A percentile compares a stretch with the other conserved stretches of the same genome.
These are phyloP conservation scores for Raphanus hybrid DNA, from an alignment of 441 rosid species.

Conservation along the genomic window DNA sequence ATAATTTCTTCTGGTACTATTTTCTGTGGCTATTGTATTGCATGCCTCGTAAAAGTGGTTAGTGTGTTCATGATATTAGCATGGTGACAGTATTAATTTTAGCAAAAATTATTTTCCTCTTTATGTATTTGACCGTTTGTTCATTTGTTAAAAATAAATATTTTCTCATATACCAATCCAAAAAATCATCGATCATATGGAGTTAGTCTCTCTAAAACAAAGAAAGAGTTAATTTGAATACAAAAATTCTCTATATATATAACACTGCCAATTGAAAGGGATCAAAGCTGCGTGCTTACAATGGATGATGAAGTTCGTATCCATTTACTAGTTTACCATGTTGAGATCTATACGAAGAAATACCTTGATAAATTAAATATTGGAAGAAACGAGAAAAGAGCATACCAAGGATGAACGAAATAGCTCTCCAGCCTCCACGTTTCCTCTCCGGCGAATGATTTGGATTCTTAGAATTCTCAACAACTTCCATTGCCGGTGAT, in stretches of 20 bases:
- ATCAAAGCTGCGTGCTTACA: background rate
- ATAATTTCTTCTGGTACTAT: background rate
- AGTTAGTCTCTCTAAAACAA: constrained; percentile 2
- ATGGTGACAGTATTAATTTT: constrained; percentile 4
- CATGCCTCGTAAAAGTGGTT: constrained; percentile 25
- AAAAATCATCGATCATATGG: background rate
- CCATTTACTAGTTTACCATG: constrained; percentile 19
- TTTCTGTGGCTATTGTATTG: constrained; percentile 4
- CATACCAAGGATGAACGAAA: constrained; percentile 72
- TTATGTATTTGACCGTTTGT: background rate
- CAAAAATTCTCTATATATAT: background rate
- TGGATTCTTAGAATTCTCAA: background rate
- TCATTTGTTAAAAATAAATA: background rate
- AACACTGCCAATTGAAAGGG: background rate
- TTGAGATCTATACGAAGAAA: background rate
- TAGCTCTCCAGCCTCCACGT: constrained; percentile 81
- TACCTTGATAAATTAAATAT: background rate
- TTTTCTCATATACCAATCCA: background rate
- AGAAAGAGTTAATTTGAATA: background rate
- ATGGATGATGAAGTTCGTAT: background rate
- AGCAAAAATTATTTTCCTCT: background rate
- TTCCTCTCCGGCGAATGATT: constrained; percentile 33
- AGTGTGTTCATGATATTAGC: constrained; percentile 29
- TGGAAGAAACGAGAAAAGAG: constrained; percentile 4
- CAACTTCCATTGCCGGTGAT: constrained; percentile 25